Base-by-base conservation (phyloP, 345 rosid genomes). In the Arabis alpina region DNA sequence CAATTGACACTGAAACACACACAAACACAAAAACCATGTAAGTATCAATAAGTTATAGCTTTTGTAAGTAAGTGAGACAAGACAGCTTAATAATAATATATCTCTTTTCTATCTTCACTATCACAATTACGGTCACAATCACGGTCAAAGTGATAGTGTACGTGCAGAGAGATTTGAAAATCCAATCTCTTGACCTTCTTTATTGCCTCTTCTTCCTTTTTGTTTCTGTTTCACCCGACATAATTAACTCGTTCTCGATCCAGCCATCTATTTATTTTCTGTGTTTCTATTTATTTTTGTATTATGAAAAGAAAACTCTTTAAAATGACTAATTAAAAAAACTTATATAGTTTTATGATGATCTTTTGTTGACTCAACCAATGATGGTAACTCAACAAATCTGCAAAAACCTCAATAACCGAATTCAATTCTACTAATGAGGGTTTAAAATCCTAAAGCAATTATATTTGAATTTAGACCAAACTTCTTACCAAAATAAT, bases 1-100 rank as follows among this genome's bases (percentile, higher is more conserved):
- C 48, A 60, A 44, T 52, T 59, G 62, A 67, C 73, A 60, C 78
- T 66, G 78, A 74, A 74, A 74, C 34, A 74, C 78, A 74, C 63
- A 67, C 68, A 74, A 56, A 57, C 61, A 72, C 53, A 41, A 50
- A 74, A 74, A 44, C 62, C 24, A 57, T 58, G 54, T 5, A 60
- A 52, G 67, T 58, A 5, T 51, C 27, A 57, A 14, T 59, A 74
- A 32, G 72, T 66, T 37, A 50, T 41, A 66, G 60, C 61, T 59
- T 49, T 59, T 53, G 72, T 15, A 50, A 74, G 77, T 57, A 73
- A 66, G 73, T 74, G 48, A 60, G 73, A 74, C 68, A 74, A 67
- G 78, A 74, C 73, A 60, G 78, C 43, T 51, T 23, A n/a, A 57
- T 52, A 47, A 16, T 42, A 74, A 8, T 57, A 49, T 55, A 12